Percentiles rank a stretch among this genome's conserved stretches.
phyloP scores from a whole-genome alignment of 2,329 filamentous ascomycete species.

The Nothopassalora personata region DNA sequence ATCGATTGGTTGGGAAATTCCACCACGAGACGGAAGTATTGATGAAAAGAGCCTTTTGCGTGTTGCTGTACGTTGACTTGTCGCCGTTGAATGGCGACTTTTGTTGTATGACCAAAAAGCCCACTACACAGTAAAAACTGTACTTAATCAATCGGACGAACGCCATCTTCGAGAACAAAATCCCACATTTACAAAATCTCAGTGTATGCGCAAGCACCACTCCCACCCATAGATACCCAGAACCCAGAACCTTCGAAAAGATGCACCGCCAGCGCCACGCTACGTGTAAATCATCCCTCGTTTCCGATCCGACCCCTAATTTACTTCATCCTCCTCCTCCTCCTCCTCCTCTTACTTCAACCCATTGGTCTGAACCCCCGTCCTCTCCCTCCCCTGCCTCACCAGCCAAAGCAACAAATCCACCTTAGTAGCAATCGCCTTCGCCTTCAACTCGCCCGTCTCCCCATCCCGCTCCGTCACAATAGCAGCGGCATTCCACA shows the following conservation, averaged over 20 bases:
- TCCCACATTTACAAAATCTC: neutral
- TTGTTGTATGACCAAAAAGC: too few species aligned
- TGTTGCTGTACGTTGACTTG: neutral
- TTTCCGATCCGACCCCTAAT: slow-evolving; percentile 2
- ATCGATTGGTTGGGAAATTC: neutral
- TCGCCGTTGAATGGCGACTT: slow-evolving; percentile 1
- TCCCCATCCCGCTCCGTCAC: slow-evolving; percentile 70
- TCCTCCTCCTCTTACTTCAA: neutral
- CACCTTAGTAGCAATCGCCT: slow-evolving; percentile 93
- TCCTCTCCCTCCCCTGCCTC: slow-evolving; percentile 46
- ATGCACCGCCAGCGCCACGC: slow-evolving; percentile 3
- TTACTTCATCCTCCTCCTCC: neutral
- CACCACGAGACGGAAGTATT: too few species aligned
- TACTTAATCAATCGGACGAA: neutral
- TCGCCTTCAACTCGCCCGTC: slow-evolving; percentile 57
- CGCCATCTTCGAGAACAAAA: neutral
- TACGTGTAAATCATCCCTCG: slow-evolving; percentile 1
- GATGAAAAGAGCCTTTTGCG: too few species aligned
- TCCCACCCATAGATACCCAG: neutral
- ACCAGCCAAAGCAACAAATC: slow-evolving; percentile 91
- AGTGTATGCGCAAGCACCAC: neutral
- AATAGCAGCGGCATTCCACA: slow-evolving; percentile 95
- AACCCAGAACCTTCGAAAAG: slow-evolving; percentile 2
- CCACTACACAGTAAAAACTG: neutral
- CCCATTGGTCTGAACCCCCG: neutral